A percentile compares a stretch with the other conserved stretches of the same genome.
These are phyloP conservation scores for Podospora comata DNA, from an alignment of 495 filamentous ascomycete genomes.

Conservation along the genomic window DNA sequence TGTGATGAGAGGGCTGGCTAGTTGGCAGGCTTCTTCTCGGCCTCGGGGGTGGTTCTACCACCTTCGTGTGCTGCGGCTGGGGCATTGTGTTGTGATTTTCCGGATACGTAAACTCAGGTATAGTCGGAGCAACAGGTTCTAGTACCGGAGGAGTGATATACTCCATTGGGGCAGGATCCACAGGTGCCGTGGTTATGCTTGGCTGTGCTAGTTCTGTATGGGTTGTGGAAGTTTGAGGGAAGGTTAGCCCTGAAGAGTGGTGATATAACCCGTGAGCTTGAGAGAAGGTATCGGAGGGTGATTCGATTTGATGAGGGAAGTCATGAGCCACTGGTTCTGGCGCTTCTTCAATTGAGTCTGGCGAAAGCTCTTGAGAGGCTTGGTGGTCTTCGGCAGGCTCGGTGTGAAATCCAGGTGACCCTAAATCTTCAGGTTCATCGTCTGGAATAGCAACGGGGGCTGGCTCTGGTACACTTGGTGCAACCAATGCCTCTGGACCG, in stretches of 20 bases:
- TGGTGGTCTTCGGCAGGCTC: slow-evolving; percentile 7
- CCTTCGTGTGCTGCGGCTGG: slow-evolving; percentile 6
- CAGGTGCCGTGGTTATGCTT: slow-evolving; percentile 5
- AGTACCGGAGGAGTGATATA: slow-evolving; percentile 16
- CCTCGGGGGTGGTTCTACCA: not conserved
- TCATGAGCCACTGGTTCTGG: slow-evolving; percentile 10
- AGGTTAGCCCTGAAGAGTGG: slow-evolving; percentile 23
- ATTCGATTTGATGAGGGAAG: slow-evolving; percentile 18
- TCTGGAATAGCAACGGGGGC: slow-evolving; percentile 7
- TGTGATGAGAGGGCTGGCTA: slow-evolving; percentile 7
- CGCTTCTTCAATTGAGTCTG: slow-evolving; percentile 5
- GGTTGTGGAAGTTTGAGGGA: slow-evolving; percentile 12
- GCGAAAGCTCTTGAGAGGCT: slow-evolving; percentile 1
- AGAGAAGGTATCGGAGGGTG: slow-evolving; percentile 17
- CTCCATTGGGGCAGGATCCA: slow-evolving; percentile 14
- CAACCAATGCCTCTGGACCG: slow-evolving; percentile 9
- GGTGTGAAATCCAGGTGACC: slow-evolving; percentile 30
- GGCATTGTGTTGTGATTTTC: slow-evolving; percentile 7
- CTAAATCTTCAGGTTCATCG: slow-evolving; percentile 31
- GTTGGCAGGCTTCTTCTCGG: slow-evolving; percentile 14
- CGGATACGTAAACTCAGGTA: slow-evolving; percentile 18
- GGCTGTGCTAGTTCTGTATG: slow-evolving; percentile 11
- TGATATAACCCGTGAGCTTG: slow-evolving; percentile 21
- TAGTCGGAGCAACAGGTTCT: slow-evolving; percentile 11
- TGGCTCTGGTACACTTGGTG: not conserved